Evolutionary conservation across 371 early-diverging fungal species (phyloP).

Genomic region (Parasitella parasitica): DNA sequence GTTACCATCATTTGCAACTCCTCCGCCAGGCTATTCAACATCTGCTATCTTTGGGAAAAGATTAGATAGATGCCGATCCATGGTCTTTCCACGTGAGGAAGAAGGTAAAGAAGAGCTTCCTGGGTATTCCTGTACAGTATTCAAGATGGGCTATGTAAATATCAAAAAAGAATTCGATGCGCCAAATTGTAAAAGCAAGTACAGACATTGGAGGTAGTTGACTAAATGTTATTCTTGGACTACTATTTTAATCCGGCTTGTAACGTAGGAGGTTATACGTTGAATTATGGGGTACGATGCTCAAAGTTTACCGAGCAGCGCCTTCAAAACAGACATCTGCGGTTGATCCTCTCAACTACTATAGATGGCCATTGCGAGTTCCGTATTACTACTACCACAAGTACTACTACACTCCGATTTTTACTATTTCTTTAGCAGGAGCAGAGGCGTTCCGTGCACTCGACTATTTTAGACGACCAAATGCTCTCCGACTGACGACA

Average conservation of each 20-base stretch:
- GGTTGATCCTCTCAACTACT: constrained; percentile 2
- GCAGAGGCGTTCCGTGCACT: constrained; percentile 45
- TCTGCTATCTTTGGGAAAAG: constrained; percentile 5
- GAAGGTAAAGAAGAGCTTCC: constrained; percentile 42
- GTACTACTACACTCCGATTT: constrained; percentile 32
- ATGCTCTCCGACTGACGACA: constrained; percentile 36
- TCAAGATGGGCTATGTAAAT: constrained; percentile 48
- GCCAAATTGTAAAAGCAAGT: constrained; percentile 31
- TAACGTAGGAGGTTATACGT: constrained; percentile 38
- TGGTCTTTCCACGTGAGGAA: constrained; percentile 30
- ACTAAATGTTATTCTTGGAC: not conserved
- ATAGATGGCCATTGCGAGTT: constrained; percentile 13
- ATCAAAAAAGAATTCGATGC: constrained; percentile 44
- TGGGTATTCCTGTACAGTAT: constrained; percentile 42
- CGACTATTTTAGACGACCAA: constrained; percentile 45
- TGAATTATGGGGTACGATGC: constrained; percentile 46
- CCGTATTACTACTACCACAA: constrained; percentile 29
- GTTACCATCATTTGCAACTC: constrained; percentile 18
- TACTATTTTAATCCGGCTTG: not conserved
- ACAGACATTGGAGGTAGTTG: constrained; percentile 49
- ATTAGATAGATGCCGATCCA: constrained; percentile 37
- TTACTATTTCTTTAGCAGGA: constrained; percentile 35
- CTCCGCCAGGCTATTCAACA: constrained; percentile 12
- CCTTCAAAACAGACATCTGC: constrained; percentile 9
- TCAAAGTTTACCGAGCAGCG: constrained; percentile 37